A percentile compares a stretch with the other conserved stretches of the same genome.
These are phyloP conservation scores for Hebeloma cylindrosporum DNA, from an alignment of 768 basidiomycete genomes.

Conservation along the genomic window DNA sequence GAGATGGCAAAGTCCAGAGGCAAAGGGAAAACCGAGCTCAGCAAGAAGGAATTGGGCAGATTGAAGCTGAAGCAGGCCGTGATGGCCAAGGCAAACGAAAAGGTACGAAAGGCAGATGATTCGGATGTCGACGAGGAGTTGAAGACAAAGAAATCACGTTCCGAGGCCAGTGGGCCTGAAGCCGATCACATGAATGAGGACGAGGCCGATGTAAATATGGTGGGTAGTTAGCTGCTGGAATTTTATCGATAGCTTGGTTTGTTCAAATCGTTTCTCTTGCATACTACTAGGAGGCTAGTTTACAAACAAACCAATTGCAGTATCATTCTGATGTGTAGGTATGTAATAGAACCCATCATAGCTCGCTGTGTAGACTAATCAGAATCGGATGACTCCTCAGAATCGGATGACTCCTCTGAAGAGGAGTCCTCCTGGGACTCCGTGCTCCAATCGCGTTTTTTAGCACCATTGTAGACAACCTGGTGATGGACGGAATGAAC, in stretches of 20 bases:
- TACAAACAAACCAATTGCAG: too few species aligned
- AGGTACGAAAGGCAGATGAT: slow-evolving; percentile 24
- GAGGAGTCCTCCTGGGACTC: too few species aligned
- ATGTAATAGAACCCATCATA: too few species aligned
- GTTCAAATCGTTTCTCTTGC: too few species aligned
- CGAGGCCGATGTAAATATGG: slow-evolving; percentile 24
- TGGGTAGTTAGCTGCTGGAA: slow-evolving; percentile 1
- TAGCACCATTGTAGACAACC: too few species aligned
- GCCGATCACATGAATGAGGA: not conserved
- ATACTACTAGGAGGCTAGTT: too few species aligned
- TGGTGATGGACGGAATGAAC: too few species aligned
- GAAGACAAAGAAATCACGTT: slow-evolving; percentile 36
- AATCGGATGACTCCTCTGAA: too few species aligned
- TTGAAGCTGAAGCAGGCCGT: slow-evolving; percentile 52
- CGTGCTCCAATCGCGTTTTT: too few species aligned
- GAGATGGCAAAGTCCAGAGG: slow-evolving; percentile 21
- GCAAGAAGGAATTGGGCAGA: slow-evolving; percentile 50
- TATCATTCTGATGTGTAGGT: too few species aligned
- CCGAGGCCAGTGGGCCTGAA: slow-evolving; percentile 20
- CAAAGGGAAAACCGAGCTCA: slow-evolving; percentile 28
- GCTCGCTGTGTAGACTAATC: too few species aligned
- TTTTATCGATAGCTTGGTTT: not conserved
- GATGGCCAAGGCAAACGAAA: slow-evolving; percentile 30
- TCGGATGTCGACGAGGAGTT: slow-evolving; percentile 28
- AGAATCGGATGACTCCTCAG: too few species aligned